Percentiles rank a stretch among this genome's conserved stretches.
Evolutionary conservation across 164 flowering plant species (phyloP).

Genomic region (grape (Vitis vinifera)): ASM3070453v1 NC_081817.1:3572501-3573000

Average conservation of each 20-base stretch:
- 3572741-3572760: conserved; percentile 90
- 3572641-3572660: background rate
- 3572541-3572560: too few relatives aligned
- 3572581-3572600: too few relatives aligned
- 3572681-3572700: background rate
- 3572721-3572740: conserved; percentile 82
- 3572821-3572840: background rate
- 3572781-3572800: conserved; percentile 98
- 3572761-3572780: conserved; percentile 95
- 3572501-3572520: too few relatives aligned
- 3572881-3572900: background rate
- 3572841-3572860: too few relatives aligned
- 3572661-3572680: background rate
- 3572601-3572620: too few relatives aligned
- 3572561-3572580: too few relatives aligned
- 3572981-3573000: conserved; percentile 99
- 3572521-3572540: too few relatives aligned
- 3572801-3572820: conserved; percentile 90
- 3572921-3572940: conserved; percentile 77
- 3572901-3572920: background rate
- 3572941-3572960: conserved; percentile 84
- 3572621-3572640: background rate
- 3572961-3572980: conserved; percentile 98
- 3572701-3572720: too few relatives aligned
- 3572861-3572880: too few relatives aligned